Percentiles rank a stretch among this genome's conserved stretches.
Evolutionary conservation across 768 basidiomycete genomes (phyloP).

Genomic region (Leccinum subgranulosum): DNA sequence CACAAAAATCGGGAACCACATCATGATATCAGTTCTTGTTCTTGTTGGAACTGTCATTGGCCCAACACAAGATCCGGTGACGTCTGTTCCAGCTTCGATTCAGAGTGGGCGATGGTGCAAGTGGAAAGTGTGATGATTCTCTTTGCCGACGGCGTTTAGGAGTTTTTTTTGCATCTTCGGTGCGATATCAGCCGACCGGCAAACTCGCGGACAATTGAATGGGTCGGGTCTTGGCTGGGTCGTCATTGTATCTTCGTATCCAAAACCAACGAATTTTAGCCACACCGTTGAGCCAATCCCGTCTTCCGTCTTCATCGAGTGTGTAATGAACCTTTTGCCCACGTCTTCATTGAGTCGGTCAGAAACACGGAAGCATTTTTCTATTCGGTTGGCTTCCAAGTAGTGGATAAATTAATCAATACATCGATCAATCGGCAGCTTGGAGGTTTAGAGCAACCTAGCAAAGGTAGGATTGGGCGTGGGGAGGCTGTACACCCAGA

Average conservation of each 20-base stretch:
- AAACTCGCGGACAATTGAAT: constrained; percentile 40
- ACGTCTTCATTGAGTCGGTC: too few relatives aligned
- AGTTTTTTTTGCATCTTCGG: not conserved
- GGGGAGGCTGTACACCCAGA: constrained; percentile 4
- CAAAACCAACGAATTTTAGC: constrained; percentile 3
- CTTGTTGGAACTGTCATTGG: constrained; percentile 47
- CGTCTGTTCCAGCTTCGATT: constrained; percentile 63
- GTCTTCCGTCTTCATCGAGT: not conserved
- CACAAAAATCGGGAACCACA: constrained; percentile 4
- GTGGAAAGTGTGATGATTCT: constrained; percentile 45
- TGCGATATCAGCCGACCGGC: not conserved
- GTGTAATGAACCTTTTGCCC: not conserved
- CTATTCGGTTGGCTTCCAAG: not conserved
- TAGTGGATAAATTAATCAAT: not conserved
- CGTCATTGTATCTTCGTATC: constrained; percentile 39
- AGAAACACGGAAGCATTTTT: constrained; percentile 10
- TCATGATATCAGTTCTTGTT: too few relatives aligned
- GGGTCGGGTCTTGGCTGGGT: constrained; percentile 47
- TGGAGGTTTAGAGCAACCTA: constrained; percentile 8
- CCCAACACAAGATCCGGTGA: too few relatives aligned
- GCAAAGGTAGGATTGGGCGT: constrained; percentile 3
- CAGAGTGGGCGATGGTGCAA: constrained; percentile 2
- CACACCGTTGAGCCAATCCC: not conserved
- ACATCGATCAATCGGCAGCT: not conserved
- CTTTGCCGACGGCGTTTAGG: constrained; percentile 65